Conservation (phyloP, 78 protist species). For the Chrysochromulina tobinii region DNA sequence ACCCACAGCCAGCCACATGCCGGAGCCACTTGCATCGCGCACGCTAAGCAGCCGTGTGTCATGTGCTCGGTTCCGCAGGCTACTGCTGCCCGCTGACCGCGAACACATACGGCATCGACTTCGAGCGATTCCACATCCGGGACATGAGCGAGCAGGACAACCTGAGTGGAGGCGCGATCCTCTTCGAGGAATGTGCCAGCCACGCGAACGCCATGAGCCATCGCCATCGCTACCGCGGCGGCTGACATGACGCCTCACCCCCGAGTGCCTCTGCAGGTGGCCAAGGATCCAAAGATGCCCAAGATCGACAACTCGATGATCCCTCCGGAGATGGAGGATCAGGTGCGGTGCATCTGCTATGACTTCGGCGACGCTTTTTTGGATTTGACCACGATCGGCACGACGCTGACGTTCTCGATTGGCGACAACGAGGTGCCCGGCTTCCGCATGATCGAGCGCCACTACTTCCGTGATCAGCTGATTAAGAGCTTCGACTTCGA, state of each 20-base stretch:
- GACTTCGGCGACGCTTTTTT: conserved; percentile 54
- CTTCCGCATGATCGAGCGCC: conserved; percentile 87
- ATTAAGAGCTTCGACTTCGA: conserved; percentile 77
- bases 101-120: conserved; percentile 71
- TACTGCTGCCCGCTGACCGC: conserved; percentile 70
- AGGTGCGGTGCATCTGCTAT: conserved; percentile 57
- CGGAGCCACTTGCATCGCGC: background rate
- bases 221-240: background rate
- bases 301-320: background rate
- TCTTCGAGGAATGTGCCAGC: background rate
- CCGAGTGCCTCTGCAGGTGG: background rate
- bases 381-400: conserved; percentile 40
- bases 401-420: conserved; percentile 66
- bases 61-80: conserved; percentile 20
- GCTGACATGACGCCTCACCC: background rate
- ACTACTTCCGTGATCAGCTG: conserved; percentile 70
- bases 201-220: background rate
- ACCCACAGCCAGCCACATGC: background rate
- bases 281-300: background rate
- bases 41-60: background rate
- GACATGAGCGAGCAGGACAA: conserved; percentile 51
- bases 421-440: conserved; percentile 64
- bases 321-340: conserved; percentile 22
- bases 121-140: conserved; percentile 64
- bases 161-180: conserved; percentile 32